phyloP scores from a whole-genome alignment of 2,329 filamentous ascomycete genomes.

The Claviceps capensis region DNA sequence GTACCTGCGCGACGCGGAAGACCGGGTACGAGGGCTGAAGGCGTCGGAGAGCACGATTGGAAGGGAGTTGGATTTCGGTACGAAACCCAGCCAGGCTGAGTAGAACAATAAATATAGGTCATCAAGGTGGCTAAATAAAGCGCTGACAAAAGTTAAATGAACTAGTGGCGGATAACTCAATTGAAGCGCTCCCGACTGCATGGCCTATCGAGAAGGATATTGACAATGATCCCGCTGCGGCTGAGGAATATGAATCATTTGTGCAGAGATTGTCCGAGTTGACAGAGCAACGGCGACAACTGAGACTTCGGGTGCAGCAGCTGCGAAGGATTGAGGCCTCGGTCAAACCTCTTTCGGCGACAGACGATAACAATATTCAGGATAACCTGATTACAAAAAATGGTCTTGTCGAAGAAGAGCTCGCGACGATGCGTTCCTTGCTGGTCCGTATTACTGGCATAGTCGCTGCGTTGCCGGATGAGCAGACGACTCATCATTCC shows the following conservation, averaged over 20 bases:
- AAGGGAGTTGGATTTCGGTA: slow-evolving; percentile 32
- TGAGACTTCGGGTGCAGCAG: slow-evolving; percentile 28
- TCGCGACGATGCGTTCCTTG: slow-evolving; percentile 52
- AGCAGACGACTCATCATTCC: slow-evolving; percentile 2
- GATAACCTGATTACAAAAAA: slow-evolving; percentile 53
- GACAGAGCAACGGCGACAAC: slow-evolving; percentile 21
- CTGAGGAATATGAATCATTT: slow-evolving; percentile 36
- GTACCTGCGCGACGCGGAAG: slow-evolving; percentile 38
- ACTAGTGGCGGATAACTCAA: slow-evolving; percentile 28
- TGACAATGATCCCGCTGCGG: slow-evolving; percentile 28
- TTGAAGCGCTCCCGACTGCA: slow-evolving; percentile 30
- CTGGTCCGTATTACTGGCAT: slow-evolving; percentile 44
- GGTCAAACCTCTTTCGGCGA: slow-evolving; percentile 28
- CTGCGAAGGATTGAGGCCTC: slow-evolving; percentile 35
- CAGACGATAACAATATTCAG: slow-evolving; percentile 32
- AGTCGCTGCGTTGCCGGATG: slow-evolving; percentile 26
- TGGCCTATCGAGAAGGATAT: slow-evolving; percentile 31
- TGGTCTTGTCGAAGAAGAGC: slow-evolving; percentile 50
- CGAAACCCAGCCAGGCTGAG: background rate
- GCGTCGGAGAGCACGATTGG: slow-evolving; percentile 23
- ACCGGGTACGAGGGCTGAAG: slow-evolving; percentile 21
- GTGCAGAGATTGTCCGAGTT: slow-evolving; percentile 36
- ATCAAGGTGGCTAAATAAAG: too few relatives aligned
- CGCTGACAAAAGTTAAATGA: too few relatives aligned
- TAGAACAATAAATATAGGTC: too few relatives aligned